Percentiles rank a stretch among this genome's conserved stretches.
These are phyloP conservation scores for Candida tropicalis DNA, from an alignment of 1,139 yeast genomes.

Conservation along the genomic window DNA sequence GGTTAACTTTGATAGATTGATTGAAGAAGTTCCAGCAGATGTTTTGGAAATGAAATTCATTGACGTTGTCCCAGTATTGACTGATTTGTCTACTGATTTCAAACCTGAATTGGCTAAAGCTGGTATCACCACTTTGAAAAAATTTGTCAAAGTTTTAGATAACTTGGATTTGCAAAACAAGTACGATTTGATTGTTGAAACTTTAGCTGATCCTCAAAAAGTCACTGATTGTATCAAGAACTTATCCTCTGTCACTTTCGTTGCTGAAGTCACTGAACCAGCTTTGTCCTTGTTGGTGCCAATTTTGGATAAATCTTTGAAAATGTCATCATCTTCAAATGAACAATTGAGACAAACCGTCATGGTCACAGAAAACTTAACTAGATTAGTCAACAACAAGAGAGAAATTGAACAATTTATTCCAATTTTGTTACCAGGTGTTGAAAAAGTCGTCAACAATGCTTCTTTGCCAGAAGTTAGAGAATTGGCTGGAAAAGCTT, in stretches of 20 bases:
- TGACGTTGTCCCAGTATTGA: constrained; percentile 78
- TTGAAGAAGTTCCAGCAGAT: constrained; percentile 84
- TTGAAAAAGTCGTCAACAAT: constrained; percentile 81
- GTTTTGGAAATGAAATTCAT: constrained; percentile 80
- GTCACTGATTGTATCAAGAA: constrained; percentile 90
- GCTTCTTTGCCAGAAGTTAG: constrained; percentile 97
- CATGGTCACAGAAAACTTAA: constrained; percentile 92
- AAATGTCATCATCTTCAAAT: constrained; percentile 86
- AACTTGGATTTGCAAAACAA: constrained; percentile 90
- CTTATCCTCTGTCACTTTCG: constrained; percentile 92
- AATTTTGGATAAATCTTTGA: constrained; percentile 86
- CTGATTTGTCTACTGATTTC: constrained; percentile 91
- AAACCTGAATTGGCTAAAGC: constrained; percentile 93
- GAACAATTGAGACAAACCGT: constrained; percentile 97
- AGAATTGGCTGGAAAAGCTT: constrained; percentile 87
- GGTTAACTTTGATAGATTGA: constrained; percentile 67
- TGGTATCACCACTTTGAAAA: constrained; percentile 70
- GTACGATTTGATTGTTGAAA: constrained; percentile 80
- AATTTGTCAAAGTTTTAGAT: constrained; percentile 80
- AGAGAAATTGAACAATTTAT: constrained; percentile 87
- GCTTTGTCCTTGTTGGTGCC: constrained; percentile 90
- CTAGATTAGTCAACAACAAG: constrained; percentile 92
- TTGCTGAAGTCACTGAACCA: constrained; percentile 97
- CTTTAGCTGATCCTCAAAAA: constrained; percentile 85
- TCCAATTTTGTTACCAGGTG: constrained; percentile 87